phyloP scores from a whole-genome alignment of 768 basidiomycete genomes.

The Boletellus emodensis region DNA sequence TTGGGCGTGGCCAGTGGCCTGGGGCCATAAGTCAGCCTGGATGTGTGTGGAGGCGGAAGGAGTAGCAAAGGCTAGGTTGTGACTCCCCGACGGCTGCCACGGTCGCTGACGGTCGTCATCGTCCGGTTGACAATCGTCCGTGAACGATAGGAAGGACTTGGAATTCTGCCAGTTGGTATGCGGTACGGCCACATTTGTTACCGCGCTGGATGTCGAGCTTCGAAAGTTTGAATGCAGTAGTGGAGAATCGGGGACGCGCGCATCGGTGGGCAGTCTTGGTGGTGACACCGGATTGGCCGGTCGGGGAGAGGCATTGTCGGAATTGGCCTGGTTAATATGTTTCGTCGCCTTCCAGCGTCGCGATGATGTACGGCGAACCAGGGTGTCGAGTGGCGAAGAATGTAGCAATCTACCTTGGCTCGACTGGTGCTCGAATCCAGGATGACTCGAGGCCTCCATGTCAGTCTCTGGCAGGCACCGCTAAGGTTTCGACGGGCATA shows the following conservation, averaged over 20 bases:
- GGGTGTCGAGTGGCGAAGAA: conserved; percentile 56
- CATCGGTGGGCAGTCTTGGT: conserved; percentile 8
- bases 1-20: conserved; percentile 5
- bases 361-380: conserved; percentile 53
- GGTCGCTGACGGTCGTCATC: conserved; percentile 20
- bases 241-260: conserved; percentile 39
- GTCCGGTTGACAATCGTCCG: conserved; percentile 33
- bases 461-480: conserved; percentile 9
- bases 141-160: conserved; percentile 27
- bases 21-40: conserved; percentile 17
- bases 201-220: conserved; percentile 36
- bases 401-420: conserved; percentile 30
- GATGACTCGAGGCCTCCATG: conserved; percentile 14
- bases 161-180: conserved; percentile 11
- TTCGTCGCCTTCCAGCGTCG: conserved; percentile 33
- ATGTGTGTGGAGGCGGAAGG: neutral
- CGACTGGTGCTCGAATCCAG: conserved; percentile 16
- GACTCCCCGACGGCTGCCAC: neutral
- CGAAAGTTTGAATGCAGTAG: conserved; percentile 48
- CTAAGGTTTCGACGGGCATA: conserved; percentile 6
- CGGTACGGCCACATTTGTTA: conserved; percentile 18
- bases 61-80: conserved; percentile 1
- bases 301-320: neutral
- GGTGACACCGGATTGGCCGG: conserved; percentile 1
- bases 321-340: conserved; percentile 1